A percentile compares a stretch with the other conserved stretches of the same genome.
Evolutionary conservation across 306 rosid species (phyloP).

Genomic region (Corylus americana): DNA sequence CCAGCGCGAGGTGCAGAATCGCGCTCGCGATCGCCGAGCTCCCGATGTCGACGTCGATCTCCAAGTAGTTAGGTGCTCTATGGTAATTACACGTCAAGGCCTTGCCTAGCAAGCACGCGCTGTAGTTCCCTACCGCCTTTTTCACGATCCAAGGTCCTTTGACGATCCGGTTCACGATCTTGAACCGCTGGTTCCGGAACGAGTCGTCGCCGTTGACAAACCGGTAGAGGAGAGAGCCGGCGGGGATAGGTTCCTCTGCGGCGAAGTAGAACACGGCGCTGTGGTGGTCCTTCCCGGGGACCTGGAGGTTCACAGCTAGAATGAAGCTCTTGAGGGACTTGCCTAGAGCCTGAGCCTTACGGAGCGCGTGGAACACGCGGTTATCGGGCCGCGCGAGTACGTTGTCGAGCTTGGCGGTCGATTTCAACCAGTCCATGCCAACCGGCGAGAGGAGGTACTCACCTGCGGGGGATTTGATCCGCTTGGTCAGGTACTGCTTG

Average conservation of each 20-base stretch:
- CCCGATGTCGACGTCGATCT: conserved; percentile 89
- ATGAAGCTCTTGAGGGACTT: conserved; percentile 67
- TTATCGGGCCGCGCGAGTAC: conserved; percentile 77
- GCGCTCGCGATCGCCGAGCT: conserved; percentile 88
- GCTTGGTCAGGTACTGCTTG: conserved; percentile 48
- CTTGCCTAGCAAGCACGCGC: conserved; percentile 83
- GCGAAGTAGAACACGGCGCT: conserved; percentile 88
- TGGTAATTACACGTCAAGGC: conserved; percentile 88
- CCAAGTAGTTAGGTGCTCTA: conserved; percentile 68
- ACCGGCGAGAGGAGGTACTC: conserved; percentile 70
- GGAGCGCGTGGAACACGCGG: conserved; percentile 57
- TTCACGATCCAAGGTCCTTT: conserved; percentile 96
- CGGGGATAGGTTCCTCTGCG: conserved; percentile 62
- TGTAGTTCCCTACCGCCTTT: conserved; percentile 76
- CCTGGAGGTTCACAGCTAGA: conserved; percentile 78
- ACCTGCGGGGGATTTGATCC: conserved; percentile 66
- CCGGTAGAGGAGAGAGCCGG: conserved; percentile 67
- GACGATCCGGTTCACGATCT: conserved; percentile 88
- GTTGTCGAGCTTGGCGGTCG: conserved; percentile 71
- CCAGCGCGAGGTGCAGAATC: conserved; percentile 73
- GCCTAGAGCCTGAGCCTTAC: conserved; percentile 54
- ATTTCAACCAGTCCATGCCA: conserved; percentile 89
- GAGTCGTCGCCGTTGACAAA: conserved; percentile 76
- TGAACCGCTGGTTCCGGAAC: conserved; percentile 82
- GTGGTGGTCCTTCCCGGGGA: conserved; percentile 87